phyloP scores from a whole-genome alignment of 2,329 filamentous ascomycete genomes.

The Calonectria fujianensis region DNA sequence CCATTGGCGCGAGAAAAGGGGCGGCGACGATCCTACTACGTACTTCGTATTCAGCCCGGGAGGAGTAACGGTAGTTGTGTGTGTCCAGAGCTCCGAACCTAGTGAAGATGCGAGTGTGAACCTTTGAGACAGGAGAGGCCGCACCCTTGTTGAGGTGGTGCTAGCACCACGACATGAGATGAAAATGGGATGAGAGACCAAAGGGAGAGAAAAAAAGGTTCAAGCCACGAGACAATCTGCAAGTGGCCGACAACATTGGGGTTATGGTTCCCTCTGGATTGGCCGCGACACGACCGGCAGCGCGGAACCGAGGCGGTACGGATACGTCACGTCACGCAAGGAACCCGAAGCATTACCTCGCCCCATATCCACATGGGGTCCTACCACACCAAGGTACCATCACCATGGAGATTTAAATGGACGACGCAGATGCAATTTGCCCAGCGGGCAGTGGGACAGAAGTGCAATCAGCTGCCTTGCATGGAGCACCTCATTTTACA shows the following conservation, averaged over 20 bases:
- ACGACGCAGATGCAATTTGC: not conserved
- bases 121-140: conserved; percentile 1
- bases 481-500: not conserved
- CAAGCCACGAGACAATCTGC: not conserved
- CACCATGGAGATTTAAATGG: not conserved
- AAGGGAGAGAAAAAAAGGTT: not conserved
- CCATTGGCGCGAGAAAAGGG: conserved; percentile 5
- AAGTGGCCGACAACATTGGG: not conserved
- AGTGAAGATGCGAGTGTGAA: not conserved
- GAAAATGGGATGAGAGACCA: not conserved
- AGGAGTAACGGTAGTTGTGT: not conserved
- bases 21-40: not conserved
- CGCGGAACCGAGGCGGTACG: conserved; percentile 29
- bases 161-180: not conserved
- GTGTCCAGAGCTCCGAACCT: not conserved
- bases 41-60: conserved; percentile 13
- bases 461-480: not conserved
- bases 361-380: conserved; percentile 15
- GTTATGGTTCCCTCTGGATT: not conserved
- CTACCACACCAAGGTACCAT: not conserved
- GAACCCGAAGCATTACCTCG: conserved; percentile 24
- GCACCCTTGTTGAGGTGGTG: not conserved
- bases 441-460: not conserved
- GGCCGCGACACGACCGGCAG: conserved; percentile 12
- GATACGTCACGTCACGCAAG: conserved; percentile 21